Base-by-base conservation (phyloP, 2,329 filamentous ascomycete species). In the Aspergillus sp. region DNA sequence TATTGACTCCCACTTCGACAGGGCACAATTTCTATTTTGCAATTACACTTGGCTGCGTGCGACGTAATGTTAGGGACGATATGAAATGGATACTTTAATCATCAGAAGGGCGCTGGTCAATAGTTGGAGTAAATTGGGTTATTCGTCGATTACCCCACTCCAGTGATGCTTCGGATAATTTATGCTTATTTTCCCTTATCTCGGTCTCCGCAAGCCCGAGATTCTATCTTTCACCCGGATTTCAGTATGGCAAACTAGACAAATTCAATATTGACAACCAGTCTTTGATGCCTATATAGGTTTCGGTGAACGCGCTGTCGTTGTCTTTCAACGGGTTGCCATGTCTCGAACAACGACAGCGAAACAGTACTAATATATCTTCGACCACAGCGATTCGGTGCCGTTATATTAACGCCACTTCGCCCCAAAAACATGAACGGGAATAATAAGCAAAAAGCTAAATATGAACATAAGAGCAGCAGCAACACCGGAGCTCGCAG, bases 401-500 rank as follows among this genome's bases (percentile, higher is more conserved):
- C 8, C 27, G 12, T 13, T 13, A 2, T 22, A n/a, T n/a, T 30
- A 47, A 33, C 57, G 55, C 63, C 61, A 65, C 41, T 56, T 61
- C 20, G 30, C 50, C 24, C 61, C 63, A 7, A 46, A 24, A 13
- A 46, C 45, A 47, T 64, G 63, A 15, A 65, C 22, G 5, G 55
- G 37, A 48, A 64, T 52, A 4, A 58, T 49, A 6, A 58, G 55
- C 33, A 65, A 24, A 20, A 65, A 58, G 20, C 63, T 60, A 24
- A 62, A 62, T 19, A 57, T 55, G n/a, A 65, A 64, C 55, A 73
- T 63, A 33, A 74, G 51, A 7, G 63, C 71, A 39, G 61, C 61
- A 0, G 59, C 58, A 17, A 74, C 63, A 8, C 70, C 71, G 0
- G 70, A 64, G 52, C 70, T 71, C 7, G 66, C 65, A 17, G 69